These are phyloP conservation scores for Rhizopogon sp. DNA, from an alignment of 768 basidiomycete species.

Conservation along the genomic window DNA sequence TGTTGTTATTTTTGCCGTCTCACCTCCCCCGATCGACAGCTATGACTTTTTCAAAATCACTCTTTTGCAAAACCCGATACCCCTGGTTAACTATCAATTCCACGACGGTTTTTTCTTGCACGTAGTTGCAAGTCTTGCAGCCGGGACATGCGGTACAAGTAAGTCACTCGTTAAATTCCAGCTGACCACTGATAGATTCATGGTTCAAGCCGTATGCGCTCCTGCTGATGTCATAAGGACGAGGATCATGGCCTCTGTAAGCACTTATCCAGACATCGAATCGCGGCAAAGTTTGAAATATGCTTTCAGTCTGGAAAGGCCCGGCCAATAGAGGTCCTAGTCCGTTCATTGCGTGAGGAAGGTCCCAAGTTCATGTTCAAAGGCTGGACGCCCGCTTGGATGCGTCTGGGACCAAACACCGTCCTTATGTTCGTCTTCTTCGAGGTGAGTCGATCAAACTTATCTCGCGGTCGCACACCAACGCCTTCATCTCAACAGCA, in stretches of 20 bases:
- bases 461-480: not conserved
- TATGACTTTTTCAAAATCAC: constrained; percentile 73
- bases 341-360: constrained; percentile 61
- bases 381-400: constrained; percentile 87
- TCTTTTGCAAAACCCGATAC: constrained; percentile 47
- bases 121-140: constrained; percentile 57
- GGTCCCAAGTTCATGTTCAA: constrained; percentile 78
- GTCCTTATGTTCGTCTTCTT: constrained; percentile 82
- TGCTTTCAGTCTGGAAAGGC: constrained; percentile 43
- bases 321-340: constrained; percentile 47
- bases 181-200: not conserved
- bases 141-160: constrained; percentile 80
- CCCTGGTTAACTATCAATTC: constrained; percentile 55
- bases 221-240: constrained; percentile 76
- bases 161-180: constrained; percentile 17
- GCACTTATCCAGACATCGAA: constrained; percentile 15
- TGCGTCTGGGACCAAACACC: constrained; percentile 80
- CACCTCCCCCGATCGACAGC: constrained; percentile 27
- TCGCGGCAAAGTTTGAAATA: constrained; percentile 1
- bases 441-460: constrained; percentile 45
- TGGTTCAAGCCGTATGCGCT: constrained; percentile 60
- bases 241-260: constrained; percentile 71
- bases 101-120: constrained; percentile 66
- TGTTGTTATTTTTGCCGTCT: not conserved
- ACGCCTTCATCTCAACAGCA: constrained; percentile 39